Conservation (phyloP, 2,329 filamentous ascomycete genomes). For the Westerdykella aurantiaca region DNA sequence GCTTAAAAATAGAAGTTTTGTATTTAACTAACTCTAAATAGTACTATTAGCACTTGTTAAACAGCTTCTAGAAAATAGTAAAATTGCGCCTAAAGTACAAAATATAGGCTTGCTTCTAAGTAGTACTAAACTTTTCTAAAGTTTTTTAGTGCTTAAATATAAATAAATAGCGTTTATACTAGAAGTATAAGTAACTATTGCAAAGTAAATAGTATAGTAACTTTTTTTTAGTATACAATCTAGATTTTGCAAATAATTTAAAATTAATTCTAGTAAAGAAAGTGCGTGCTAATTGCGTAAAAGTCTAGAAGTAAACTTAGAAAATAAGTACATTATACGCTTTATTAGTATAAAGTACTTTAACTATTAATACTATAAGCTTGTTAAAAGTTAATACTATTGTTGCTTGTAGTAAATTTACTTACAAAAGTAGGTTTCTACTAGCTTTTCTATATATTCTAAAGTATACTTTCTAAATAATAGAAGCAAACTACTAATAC, state of each 20-base stretch:
- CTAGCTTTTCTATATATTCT: slow-evolving; percentile 5
- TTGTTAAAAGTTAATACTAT: slow-evolving; percentile 5
- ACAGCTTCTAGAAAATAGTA: slow-evolving; percentile 6
- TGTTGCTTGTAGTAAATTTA: slow-evolving; percentile 1
- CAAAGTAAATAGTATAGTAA: slow-evolving; percentile 9
- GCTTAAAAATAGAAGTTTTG: slow-evolving; percentile 12
- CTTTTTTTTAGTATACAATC: slow-evolving; percentile 9
- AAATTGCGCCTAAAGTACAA: slow-evolving; percentile 12
- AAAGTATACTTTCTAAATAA: slow-evolving; percentile 9
- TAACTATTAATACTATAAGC: slow-evolving; percentile 7
- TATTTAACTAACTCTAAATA: slow-evolving; percentile 10
- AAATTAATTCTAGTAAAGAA: slow-evolving; percentile 8
- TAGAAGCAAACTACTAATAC: slow-evolving; percentile 7
- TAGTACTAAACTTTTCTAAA: slow-evolving; percentile 6
- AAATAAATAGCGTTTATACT: slow-evolving; percentile 7
- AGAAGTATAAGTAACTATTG: slow-evolving; percentile 12
- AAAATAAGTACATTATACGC: slow-evolving; percentile 10
- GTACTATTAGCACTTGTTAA: slow-evolving; percentile 6
- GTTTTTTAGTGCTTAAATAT: slow-evolving; percentile 8
- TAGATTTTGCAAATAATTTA: slow-evolving; percentile 7
- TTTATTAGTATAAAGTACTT: slow-evolving; percentile 9
- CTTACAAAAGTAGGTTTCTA: slow-evolving; percentile 11
- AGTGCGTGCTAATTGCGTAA: slow-evolving; percentile 7
- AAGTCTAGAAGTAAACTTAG: slow-evolving; percentile 6
- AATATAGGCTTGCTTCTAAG: slow-evolving; percentile 7